Percentiles rank a stretch among this genome's conserved stretches.
These are phyloP conservation scores for Saccharomyces hybrid DNA, from an alignment of 1,139 yeast species.

Conservation along the genomic window DNA sequence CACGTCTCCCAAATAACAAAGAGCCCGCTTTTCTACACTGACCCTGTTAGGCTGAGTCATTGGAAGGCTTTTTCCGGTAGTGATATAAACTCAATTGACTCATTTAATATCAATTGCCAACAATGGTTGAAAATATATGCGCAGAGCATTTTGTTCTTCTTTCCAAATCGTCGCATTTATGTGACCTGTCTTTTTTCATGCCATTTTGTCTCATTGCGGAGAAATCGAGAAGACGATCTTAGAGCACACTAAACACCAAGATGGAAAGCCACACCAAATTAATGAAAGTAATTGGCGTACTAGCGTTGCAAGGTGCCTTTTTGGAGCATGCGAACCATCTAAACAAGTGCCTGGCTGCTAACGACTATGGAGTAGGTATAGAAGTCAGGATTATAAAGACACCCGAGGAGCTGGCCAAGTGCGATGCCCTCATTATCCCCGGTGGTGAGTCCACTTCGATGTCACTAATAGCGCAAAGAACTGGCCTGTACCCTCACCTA, in stretches of 20 bases:
- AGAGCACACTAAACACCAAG: neutral
- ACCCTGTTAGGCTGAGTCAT: neutral
- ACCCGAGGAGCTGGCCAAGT: slow-evolving; percentile 39
- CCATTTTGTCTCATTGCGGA: neutral
- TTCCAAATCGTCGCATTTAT: neutral
- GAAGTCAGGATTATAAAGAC: slow-evolving; percentile 48
- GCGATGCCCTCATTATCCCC: slow-evolving; percentile 64
- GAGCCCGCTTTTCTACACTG: neutral
- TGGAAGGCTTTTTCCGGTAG: neutral
- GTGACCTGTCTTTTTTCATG: neutral
- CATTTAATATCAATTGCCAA: neutral
- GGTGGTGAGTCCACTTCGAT: slow-evolving; percentile 81
- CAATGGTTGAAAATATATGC: neutral
- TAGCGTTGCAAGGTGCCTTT: slow-evolving; percentile 79
- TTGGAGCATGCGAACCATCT: slow-evolving; percentile 59
- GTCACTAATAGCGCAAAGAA: slow-evolving; percentile 62
- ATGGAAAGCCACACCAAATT: neutral
- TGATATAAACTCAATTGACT: neutral
- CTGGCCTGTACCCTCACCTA: slow-evolving; percentile 51
- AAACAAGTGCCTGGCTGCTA: slow-evolving; percentile 33
- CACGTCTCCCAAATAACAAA: neutral
- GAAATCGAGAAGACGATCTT: neutral
- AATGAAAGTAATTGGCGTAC: slow-evolving; percentile 47
- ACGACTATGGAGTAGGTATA: slow-evolving; percentile 11
- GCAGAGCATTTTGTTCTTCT: neutral